Conservation (phyloP, 495 filamentous ascomycete species). For the Lichina pygmaea region DNA sequence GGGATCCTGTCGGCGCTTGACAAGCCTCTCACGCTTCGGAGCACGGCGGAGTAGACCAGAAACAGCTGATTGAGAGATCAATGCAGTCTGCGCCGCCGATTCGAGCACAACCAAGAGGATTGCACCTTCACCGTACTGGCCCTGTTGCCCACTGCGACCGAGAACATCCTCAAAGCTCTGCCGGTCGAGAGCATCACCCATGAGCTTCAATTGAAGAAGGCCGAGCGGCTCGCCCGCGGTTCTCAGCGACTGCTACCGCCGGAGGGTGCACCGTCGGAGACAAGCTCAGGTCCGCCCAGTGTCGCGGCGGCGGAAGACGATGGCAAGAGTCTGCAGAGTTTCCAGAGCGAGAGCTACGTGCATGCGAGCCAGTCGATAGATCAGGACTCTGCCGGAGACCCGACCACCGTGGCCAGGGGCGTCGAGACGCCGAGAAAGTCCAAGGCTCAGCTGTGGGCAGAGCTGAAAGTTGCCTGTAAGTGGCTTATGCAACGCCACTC, state of each 20-base stretch:
- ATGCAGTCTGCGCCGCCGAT: slow-evolving; percentile 63
- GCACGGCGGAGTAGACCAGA: not conserved
- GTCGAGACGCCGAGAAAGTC: slow-evolving; percentile 32
- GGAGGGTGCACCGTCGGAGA: slow-evolving; percentile 22
- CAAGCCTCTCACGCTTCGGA: not conserved
- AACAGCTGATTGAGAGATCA: not conserved
- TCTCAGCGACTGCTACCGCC: slow-evolving; percentile 10
- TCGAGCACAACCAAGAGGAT: slow-evolving; percentile 96
- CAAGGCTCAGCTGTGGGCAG: slow-evolving; percentile 88
- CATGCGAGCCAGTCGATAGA: slow-evolving; percentile 38
- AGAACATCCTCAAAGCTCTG: slow-evolving; percentile 65
- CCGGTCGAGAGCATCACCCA: slow-evolving; percentile 74
- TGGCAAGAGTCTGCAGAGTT: slow-evolving; percentile 43
- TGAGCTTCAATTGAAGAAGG: slow-evolving; percentile 84
- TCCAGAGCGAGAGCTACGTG: slow-evolving; percentile 52
- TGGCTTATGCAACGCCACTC: not conserved
- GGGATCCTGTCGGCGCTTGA: not conserved
- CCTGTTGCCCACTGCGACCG: slow-evolving; percentile 70
- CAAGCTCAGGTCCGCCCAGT: slow-evolving; percentile 48
- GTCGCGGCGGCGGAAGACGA: slow-evolving; percentile 63
- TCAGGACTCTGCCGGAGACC: slow-evolving; percentile 14
- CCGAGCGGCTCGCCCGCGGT: slow-evolving; percentile 37
- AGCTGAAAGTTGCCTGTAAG: slow-evolving; percentile 80
- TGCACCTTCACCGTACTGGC: slow-evolving; percentile 95
- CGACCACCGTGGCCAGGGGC: slow-evolving; percentile 6